phyloP scores from a whole-genome alignment of 331 rosid genomes.

The Ulmus americana region DNA sequence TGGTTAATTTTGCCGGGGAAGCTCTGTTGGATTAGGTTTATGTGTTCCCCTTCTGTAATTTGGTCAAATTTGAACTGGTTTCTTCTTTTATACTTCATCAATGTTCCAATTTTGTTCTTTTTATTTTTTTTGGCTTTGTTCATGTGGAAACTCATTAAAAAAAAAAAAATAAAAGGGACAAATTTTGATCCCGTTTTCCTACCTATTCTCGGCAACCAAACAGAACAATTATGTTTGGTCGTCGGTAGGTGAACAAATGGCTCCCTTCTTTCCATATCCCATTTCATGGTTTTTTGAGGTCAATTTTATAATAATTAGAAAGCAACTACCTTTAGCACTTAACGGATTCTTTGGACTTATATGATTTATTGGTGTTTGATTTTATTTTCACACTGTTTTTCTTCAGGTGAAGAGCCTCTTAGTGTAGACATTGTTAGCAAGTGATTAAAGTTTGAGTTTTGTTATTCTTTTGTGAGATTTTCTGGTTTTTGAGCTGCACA shows the following conservation, averaged over 20 bases:
- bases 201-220: constrained; percentile 35
- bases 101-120: no score
- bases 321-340: not conserved
- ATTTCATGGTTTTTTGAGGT: constrained; percentile 17
- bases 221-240: constrained; percentile 41
- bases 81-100: no score
- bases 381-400: constrained; percentile 3
- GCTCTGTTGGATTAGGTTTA: no score
- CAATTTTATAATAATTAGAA: not conserved
- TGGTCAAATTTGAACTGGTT: no score
- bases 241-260: constrained; percentile 50
- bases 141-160: not conserved
- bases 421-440: constrained; percentile 22
- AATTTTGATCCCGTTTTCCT: constrained; percentile 6
- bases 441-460: constrained; percentile 24
- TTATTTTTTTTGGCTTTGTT: not conserved
- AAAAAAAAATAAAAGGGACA: not conserved
- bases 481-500: constrained; percentile 33
- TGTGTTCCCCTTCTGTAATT: no score
- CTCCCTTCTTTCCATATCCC: constrained; percentile 21
- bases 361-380: constrained; percentile 13
- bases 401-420: constrained; percentile 25
- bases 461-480: constrained; percentile 16
- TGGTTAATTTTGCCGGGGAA: no score
- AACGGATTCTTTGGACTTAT: not conserved